Evolutionary conservation across 805 yeast species (phyloP).

Genomic region (Ogataea kodamae): DNA sequence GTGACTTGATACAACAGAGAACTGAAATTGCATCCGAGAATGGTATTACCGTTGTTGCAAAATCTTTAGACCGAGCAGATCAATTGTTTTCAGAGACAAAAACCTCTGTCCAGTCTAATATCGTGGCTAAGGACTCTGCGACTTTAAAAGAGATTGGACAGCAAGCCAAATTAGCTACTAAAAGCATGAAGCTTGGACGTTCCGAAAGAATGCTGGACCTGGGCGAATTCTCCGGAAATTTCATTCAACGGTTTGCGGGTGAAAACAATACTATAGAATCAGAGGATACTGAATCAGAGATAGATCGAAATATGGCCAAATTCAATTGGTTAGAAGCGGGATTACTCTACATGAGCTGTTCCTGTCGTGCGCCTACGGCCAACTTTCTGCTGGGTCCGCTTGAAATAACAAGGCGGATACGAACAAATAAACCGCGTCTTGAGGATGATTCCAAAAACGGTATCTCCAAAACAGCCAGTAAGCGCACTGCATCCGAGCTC

Average conservation of each 20-base stretch:
- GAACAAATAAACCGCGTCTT: slow-evolving; percentile 32
- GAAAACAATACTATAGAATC: slow-evolving; percentile 23
- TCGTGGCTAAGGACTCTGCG: slow-evolving; percentile 62
- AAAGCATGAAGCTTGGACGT: slow-evolving; percentile 57
- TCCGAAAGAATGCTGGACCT: slow-evolving; percentile 48
- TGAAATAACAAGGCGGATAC: slow-evolving; percentile 51
- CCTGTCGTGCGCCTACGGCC: slow-evolving; percentile 45
- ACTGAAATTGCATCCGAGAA: slow-evolving; percentile 55
- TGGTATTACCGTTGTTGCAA: slow-evolving; percentile 47
- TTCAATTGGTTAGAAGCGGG: slow-evolving; percentile 65
- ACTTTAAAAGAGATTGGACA: slow-evolving; percentile 57
- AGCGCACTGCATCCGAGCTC: slow-evolving; percentile 50
- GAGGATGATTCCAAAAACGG: slow-evolving; percentile 42
- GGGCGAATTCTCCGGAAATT: slow-evolving; percentile 43
- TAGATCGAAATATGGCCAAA: slow-evolving; percentile 23
- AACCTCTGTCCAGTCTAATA: slow-evolving; percentile 33
- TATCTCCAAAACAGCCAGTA: slow-evolving; percentile 49
- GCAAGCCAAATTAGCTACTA: slow-evolving; percentile 61
- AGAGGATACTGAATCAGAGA: slow-evolving; percentile 21
- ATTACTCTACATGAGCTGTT: slow-evolving; percentile 42
- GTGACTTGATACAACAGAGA: slow-evolving; percentile 34
- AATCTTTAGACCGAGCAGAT: slow-evolving; percentile 45
- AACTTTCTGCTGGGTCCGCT: slow-evolving; percentile 74
- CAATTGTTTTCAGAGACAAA: slow-evolving; percentile 42
- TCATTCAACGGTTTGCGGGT: slow-evolving; percentile 34